Evolutionary conservation across 495 filamentous ascomycete genomes (phyloP).

Genomic region (Podospora pseudoanserina): DNA sequence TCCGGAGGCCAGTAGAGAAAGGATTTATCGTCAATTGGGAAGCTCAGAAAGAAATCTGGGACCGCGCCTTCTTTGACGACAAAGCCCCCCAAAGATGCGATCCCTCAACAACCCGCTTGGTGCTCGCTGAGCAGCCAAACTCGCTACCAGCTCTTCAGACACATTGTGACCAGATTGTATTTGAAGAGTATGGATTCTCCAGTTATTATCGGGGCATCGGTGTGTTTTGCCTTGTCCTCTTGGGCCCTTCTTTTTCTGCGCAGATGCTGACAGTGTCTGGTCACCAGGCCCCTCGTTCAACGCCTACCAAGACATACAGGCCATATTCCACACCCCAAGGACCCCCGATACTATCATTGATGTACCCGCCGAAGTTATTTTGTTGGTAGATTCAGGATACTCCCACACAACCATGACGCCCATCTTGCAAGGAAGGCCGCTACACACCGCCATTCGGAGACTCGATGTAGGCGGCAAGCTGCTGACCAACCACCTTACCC

Average conservation of each 20-base stretch:
- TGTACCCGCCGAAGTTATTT: conserved; percentile 70
- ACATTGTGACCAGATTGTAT: conserved; percentile 93
- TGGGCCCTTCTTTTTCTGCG: background rate
- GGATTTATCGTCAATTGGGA: conserved; percentile 97
- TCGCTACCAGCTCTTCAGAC: conserved; percentile 72
- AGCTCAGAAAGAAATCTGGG: conserved; percentile 93
- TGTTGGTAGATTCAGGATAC: conserved; percentile 88
- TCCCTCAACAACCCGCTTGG: conserved; percentile 73
- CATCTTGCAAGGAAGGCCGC: conserved; percentile 70
- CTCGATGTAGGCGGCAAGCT: conserved; percentile 91
- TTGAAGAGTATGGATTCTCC: conserved; percentile 96
- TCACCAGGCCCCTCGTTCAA: conserved; percentile 59
- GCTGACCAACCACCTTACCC: conserved; percentile 90
- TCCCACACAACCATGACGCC: conserved; percentile 93
- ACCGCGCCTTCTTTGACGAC: conserved; percentile 78
- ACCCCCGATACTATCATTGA: conserved; percentile 41
- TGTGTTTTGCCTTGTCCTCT: conserved; percentile 37
- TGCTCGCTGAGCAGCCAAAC: conserved; percentile 92
- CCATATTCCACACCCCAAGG: conserved; percentile 52
- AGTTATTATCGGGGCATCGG: conserved; percentile 74
- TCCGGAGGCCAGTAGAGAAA: conserved; percentile 89
- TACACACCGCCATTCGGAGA: conserved; percentile 78
- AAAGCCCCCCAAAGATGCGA: conserved; percentile 65
- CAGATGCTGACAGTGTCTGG: conserved; percentile 13
- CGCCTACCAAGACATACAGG: conserved; percentile 75